phyloP scores from a whole-genome alignment of 441 rosid species.

The Syzygium malaccense region DNA sequence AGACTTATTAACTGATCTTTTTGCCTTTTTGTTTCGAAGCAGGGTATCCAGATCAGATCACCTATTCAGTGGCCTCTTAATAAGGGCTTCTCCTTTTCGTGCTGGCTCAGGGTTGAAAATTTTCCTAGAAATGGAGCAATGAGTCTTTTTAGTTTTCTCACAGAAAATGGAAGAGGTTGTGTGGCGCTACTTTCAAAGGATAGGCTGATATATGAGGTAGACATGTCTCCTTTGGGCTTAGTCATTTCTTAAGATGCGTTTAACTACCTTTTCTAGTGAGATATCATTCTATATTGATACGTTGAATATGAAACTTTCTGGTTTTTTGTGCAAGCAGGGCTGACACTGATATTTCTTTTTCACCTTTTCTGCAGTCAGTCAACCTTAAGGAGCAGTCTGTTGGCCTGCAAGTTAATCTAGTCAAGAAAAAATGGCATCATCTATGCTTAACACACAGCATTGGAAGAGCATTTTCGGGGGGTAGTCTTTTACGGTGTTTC shows the following conservation, averaged over 20 bases:
- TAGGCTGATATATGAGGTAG: constrained; percentile 77
- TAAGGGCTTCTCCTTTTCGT: constrained; percentile 95
- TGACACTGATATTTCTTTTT: neutral
- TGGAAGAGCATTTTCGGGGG: constrained; percentile 98
- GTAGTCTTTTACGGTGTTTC: constrained; percentile 85
- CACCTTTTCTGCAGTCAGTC: constrained; percentile 54
- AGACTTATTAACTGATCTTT: neutral
- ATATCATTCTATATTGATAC: neutral
- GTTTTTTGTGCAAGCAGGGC: neutral
- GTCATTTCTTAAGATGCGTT: neutral
- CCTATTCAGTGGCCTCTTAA: constrained; percentile 94
- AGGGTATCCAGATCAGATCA: constrained; percentile 86
- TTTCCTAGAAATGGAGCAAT: constrained; percentile 71
- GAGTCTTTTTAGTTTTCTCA: constrained; percentile 92
- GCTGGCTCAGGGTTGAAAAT: constrained; percentile 98
- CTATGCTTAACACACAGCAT: constrained; percentile 89
- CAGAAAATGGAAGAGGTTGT: constrained; percentile 96
- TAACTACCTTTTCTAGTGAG: neutral
- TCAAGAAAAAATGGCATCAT: constrained; percentile 90
- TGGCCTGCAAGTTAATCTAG: constrained; percentile 55
- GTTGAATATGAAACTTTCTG: neutral
- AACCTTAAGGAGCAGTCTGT: constrained; percentile 74
- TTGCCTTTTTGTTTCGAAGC: constrained; percentile 10
- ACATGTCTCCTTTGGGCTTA: neutral
- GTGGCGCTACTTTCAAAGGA: constrained; percentile 68